Evolutionary conservation across 2,329 filamentous ascomycete genomes (phyloP), one percentile per base, ranked within the genome.

Genomic region (Myrmaecium sp.): DNA sequence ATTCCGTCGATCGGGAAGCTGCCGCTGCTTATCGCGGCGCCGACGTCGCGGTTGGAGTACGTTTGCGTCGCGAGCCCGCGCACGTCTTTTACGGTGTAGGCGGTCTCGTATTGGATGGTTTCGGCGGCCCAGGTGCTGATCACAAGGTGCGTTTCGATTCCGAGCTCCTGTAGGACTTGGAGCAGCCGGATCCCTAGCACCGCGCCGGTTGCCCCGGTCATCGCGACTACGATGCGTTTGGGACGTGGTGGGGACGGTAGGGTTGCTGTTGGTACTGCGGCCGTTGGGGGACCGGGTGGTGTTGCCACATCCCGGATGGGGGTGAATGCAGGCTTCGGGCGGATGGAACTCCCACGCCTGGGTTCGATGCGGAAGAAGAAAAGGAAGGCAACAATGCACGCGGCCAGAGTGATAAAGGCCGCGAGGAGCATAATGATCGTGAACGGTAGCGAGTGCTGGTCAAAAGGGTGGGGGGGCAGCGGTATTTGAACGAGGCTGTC

Each of bases 141-240:
- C 6, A 64, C 46, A 0, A 37, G 31, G 21, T 35, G 35, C 5
- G 58, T 62, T 39, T 64, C 60, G 10, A 62, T 37, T n/a, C 54
- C 43, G 7, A 62, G 47, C 0, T 37, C 33, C 1, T 53, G 52
- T 0, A 65, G 49, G 3, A 46, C 41, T 5, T 47, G 40, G 4
- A 64, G 52, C 0, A 52, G 36, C 10, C 49, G 51, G 29, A 64
- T 57, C 1, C 49, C 60, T 5, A 55, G 43, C 2, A 50, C 38
- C 2, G 59, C 47, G 3, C 61, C 60, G 0, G 61, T 64, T 1
- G 61, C 60, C 3, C 60, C 61, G 2, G 62, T 64, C 22, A 66
- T 55, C 12, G 49, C 62, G 5, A 64, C 48, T 2, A 64, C 47
- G 26, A 64, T 60, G 6, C 46, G 38, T 16, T 41, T 42, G 21